These are phyloP conservation scores for Solanum dulcamara DNA, from an alignment of 257 asterid species.

Conservation along the genomic window DNA sequence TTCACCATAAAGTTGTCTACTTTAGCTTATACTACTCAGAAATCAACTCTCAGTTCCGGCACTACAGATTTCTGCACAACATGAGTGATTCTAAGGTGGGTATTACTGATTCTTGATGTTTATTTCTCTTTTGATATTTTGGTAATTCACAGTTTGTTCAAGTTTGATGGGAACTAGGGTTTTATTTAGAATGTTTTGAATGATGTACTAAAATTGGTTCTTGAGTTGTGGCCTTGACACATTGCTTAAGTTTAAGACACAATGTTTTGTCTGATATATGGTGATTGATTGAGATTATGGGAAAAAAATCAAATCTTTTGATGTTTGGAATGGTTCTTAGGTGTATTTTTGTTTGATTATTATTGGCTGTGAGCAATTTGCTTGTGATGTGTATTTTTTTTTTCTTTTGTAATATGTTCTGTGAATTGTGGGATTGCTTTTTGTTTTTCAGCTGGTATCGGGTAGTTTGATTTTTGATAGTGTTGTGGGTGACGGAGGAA, in stretches of 20 bases:
- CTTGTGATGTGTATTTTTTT: background rate
- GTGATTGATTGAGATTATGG: background rate
- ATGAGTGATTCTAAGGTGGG: constrained; percentile 63
- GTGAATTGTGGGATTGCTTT: background rate
- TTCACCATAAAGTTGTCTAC: constrained; percentile 14
- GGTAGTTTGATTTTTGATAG: background rate
- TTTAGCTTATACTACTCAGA: constrained; percentile 20
- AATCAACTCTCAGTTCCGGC: background rate
- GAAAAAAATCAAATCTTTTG: background rate
- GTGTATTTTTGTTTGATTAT: background rate
- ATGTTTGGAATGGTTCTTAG: background rate
- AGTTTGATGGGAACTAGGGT: background rate
- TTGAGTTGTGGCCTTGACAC: background rate
- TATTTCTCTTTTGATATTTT: background rate
- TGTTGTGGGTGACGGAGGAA: background rate
- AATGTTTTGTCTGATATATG: background rate
- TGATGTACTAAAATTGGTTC: background rate
- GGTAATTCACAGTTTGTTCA: background rate
- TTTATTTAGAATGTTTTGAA: background rate
- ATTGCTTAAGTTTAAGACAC: background rate
- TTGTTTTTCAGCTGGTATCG: background rate
- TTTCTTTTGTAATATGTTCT: background rate
- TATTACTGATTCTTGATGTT: background rate
- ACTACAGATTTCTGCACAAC: constrained; percentile 15
- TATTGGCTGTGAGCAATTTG: background rate